Percentiles rank a stretch among this genome's conserved stretches.
Conservation (phyloP, 176 grass and related monocot species). For the Carex cristatella region DNA sequence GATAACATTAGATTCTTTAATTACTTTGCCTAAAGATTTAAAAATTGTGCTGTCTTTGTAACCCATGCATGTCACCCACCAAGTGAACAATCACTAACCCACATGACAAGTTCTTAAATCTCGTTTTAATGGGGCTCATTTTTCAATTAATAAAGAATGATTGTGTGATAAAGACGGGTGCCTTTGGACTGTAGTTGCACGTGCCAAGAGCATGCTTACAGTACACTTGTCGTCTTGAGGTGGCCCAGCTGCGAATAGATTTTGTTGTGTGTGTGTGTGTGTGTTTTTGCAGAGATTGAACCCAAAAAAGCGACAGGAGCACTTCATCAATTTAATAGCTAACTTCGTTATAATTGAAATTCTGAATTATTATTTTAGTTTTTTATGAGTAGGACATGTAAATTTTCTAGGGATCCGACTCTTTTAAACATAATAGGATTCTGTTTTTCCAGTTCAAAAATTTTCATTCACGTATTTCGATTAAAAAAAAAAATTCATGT, state of each 20-base stretch:
- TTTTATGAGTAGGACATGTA: neutral
- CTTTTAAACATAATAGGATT: too few relatives aligned
- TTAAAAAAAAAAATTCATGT: too few relatives aligned
- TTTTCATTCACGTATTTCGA: too few relatives aligned
- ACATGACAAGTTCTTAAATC: conserved; percentile 25
- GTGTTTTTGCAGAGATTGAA: neutral
- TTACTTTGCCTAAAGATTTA: neutral
- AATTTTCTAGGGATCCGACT: neutral
- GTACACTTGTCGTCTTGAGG: conserved; percentile 9
- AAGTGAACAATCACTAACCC: conserved; percentile 21
- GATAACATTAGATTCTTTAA: conserved; percentile 5
- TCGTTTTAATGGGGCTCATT: conserved; percentile 10
- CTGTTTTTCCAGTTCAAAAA: too few relatives aligned
- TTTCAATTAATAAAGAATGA: conserved; percentile 7
- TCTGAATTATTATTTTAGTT: too few relatives aligned
- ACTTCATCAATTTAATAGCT: too few relatives aligned
- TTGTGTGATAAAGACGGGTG: conserved; percentile 23
- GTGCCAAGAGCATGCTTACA: neutral
- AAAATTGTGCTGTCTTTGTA: conserved; percentile 9
- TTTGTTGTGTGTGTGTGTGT: neutral
- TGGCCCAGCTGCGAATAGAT: neutral
- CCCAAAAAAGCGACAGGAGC: neutral
- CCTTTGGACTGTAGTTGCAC: conserved; percentile 18
- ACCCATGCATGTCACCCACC: conserved; percentile 30
- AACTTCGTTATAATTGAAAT: too few relatives aligned